A percentile compares a stretch with the other conserved stretches of the same genome.
These are phyloP conservation scores for Colletotrichum sp. DNA, from an alignment of 2,329 filamentous ascomycete genomes.

Conservation along the genomic window DNA sequence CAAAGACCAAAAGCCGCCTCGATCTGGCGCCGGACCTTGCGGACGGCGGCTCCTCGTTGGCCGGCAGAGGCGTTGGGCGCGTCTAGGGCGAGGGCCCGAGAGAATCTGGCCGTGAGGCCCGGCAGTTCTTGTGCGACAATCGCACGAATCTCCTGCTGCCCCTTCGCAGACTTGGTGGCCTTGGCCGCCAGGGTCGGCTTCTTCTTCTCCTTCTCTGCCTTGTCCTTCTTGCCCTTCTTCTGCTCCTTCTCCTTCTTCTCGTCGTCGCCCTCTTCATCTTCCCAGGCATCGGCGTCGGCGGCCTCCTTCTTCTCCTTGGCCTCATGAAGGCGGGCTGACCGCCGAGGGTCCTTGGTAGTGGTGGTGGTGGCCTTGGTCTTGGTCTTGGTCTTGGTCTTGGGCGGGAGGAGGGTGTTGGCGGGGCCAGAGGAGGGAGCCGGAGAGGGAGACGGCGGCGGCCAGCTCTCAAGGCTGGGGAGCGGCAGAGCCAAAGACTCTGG, in stretches of 20 bases:
- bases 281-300: background rate
- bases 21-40: background rate
- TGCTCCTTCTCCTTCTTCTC: background rate
- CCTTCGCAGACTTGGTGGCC: background rate
- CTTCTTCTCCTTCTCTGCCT: background rate
- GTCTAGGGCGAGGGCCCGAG: background rate
- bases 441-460: background rate
- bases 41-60: background rate
- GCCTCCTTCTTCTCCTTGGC: background rate
- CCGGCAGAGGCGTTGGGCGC: background rate
- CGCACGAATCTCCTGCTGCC: background rate
- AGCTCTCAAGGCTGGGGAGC: background rate
- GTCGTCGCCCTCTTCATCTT: background rate
- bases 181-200: background rate
- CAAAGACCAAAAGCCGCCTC: background rate
- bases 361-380: background rate
- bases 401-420: background rate
- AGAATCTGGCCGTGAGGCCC: background rate
- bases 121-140: background rate
- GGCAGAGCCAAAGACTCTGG: background rate
- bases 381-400: background rate
- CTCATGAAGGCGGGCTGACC: background rate
- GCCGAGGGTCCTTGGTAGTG: background rate
- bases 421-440: background rate
- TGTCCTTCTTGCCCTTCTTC: background rate